Conservation (phyloP, 148 eudicot genomes). For the Simmondsia chinensis region DNA sequence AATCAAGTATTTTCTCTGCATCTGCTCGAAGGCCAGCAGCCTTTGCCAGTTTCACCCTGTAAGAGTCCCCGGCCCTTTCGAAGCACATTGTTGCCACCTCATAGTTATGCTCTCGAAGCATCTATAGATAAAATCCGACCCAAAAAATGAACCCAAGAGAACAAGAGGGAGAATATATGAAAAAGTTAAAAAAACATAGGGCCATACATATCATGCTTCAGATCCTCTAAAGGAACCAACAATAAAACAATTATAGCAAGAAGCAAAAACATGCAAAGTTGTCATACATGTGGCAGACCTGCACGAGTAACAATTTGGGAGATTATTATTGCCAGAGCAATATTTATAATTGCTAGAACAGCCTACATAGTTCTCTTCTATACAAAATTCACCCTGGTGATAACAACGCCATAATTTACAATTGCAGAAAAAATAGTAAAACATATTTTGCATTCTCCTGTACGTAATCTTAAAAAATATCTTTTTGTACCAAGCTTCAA, state of each 20-base stretch:
- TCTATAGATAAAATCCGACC: conserved; percentile 19
- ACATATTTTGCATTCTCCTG: too few species aligned
- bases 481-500: too few species aligned
- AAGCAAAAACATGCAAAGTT: too few species aligned
- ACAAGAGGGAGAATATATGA: background rate
- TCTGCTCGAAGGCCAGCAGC: conserved; percentile 36
- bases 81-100: conserved; percentile 61
- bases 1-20: conserved; percentile 27
- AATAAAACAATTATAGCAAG: background rate
- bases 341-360: too few species aligned
- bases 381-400: too few species aligned
- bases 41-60: conserved; percentile 38
- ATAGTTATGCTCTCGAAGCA: conserved; percentile 46
- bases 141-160: conserved; percentile 1
- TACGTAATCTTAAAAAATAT: too few species aligned
- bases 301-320: too few species aligned
- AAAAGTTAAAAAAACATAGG: background rate
- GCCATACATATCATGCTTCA: conserved; percentile 1
- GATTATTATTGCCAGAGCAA: too few species aligned
- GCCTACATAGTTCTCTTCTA: too few species aligned
- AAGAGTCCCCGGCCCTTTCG: conserved; percentile 39
- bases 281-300: too few species aligned
- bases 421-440: too few species aligned
- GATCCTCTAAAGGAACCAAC: conserved; percentile 11
- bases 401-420: too few species aligned